These are phyloP conservation scores for Musa schizocarpa DNA, from an alignment of 176 grass and related monocot genomes.

Conservation along the genomic window DNA sequence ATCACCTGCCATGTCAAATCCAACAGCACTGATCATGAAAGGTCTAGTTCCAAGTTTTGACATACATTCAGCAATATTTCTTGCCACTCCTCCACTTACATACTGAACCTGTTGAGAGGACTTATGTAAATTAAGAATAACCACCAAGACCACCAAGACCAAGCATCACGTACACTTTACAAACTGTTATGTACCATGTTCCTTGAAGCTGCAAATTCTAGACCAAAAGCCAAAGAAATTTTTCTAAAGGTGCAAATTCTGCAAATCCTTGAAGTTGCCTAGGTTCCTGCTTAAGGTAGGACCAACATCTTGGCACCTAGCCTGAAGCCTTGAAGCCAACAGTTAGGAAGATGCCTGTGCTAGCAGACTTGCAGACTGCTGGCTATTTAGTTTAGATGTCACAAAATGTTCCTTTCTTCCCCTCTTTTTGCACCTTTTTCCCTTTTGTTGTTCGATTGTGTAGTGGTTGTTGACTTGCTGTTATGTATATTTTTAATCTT, in stretches of 20 bases:
- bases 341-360: no score
- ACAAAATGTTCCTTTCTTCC: no score
- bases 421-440: no score
- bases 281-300: no score
- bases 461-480: no score
- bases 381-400: no score
- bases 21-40: constrained; percentile 84
- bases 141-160: neutral
- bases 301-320: no score
- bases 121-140: neutral
- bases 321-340: no score
- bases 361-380: no score
- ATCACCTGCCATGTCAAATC: constrained; percentile 82
- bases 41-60: constrained; percentile 67
- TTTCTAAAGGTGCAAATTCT: neutral
- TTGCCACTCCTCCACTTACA: constrained; percentile 66
- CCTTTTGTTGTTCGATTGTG: no score
- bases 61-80: constrained; percentile 98
- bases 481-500: no score
- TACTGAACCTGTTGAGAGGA: constrained; percentile 50
- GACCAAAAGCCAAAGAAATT: neutral
- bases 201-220: neutral
- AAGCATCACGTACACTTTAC: neutral
- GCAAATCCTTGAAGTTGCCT: no score
- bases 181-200: neutral